Base-by-base conservation (phyloP, 306 rosid species). In the Vigna unguiculata region DNA sequence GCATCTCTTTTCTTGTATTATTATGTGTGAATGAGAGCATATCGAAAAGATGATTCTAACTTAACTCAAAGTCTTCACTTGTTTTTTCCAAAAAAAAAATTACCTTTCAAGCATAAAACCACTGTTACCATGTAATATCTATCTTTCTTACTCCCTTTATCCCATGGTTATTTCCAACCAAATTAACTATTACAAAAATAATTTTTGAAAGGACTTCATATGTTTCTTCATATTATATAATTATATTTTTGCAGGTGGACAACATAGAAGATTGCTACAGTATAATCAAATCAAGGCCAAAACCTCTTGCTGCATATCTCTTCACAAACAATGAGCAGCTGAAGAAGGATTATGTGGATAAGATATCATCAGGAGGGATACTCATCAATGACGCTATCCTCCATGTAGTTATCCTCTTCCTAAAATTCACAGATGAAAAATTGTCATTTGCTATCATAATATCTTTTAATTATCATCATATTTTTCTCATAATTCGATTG, bases 361-460 rank as follows among this genome's bases (percentile, higher is more conserved):
- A 88, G 17, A 76, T 92, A 75, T 87, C 97, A 43, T 90, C 97
- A 2, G 97, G 97, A 71, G 97, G 97, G 74, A 90, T 92, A 93
- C 91, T 90, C 72, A 80, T 92, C 80, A 92, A 90, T 67, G 97
- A 92, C 69, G 84, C 96, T 14, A 57, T 90, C 51, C 0, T 90
- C 20, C 97, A 92, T 76, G 96, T 91, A 81, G 62, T 21, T 63
- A 52, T 78, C 81, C 81, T 78, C 73, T 48, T 43, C 63, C 49
- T 72, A 32, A 51, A 55, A 49, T 47, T 63, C 74, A 28, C 43
- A 28, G 21, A 15, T 51, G 60, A 77, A 61, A 54, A 34, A 0
- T 70, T 41, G 30, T 55, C 1, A 1, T 40, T 41, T 52, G 20
- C 17, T 7, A 22, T 13, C 71, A 22, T 20, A 63, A 7, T 63